Conservation (phyloP, 2,329 filamentous ascomycete genomes). For the Neospermospora avenae region DNA sequence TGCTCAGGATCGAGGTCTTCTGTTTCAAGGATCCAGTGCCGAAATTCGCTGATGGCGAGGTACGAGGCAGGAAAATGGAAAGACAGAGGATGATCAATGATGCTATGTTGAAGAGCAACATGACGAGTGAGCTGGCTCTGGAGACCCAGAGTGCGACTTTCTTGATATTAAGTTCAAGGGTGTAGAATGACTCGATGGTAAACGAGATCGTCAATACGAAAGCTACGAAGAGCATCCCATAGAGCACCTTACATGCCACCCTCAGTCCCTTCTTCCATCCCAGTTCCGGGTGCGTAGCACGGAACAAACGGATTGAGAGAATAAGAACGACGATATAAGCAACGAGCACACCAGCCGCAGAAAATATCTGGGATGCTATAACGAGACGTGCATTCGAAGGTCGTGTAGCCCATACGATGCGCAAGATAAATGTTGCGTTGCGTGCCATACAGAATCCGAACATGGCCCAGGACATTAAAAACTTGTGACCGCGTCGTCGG, state of each 20-base stretch:
- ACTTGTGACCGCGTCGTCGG: conserved; percentile 49
- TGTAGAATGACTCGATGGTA: neutral
- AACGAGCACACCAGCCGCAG: neutral
- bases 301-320: neutral
- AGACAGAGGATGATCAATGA: neutral
- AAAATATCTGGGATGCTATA: conserved; percentile 14
- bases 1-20: conserved; percentile 49
- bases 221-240: neutral
- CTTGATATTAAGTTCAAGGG: neutral
- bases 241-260: neutral
- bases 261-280: neutral
- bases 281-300: neutral
- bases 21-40: neutral
- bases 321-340: neutral
- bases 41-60: neutral
- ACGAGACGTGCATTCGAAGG: conserved; percentile 11
- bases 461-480: conserved; percentile 53
- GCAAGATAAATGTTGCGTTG: conserved; percentile 43
- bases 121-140: neutral
- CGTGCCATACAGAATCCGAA: conserved; percentile 57
- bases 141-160: neutral
- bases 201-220: neutral
- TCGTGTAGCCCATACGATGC: conserved; percentile 57
- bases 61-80: neutral
- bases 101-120: neutral